Evolutionary conservation across 495 filamentous ascomycete genomes (phyloP).

Genomic region (Aspergillus olivimuriae): DNA sequence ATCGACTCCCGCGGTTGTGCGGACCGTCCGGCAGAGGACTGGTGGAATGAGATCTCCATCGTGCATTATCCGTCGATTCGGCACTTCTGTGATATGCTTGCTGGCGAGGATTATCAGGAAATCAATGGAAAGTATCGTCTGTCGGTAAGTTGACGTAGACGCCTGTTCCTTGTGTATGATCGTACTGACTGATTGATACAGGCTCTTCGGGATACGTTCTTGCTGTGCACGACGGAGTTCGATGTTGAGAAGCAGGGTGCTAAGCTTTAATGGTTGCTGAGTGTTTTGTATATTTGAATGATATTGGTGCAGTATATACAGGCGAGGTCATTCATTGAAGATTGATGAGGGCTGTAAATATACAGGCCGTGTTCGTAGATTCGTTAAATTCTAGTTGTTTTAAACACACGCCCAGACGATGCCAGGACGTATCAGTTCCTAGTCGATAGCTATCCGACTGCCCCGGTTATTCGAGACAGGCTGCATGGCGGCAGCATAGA

Average conservation of each 20-base stretch:
- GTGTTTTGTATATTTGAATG: too few species aligned
- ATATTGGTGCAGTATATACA: too few species aligned
- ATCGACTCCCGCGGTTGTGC: slow-evolving; percentile 20
- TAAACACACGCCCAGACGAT: too few species aligned
- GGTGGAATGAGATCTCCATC: slow-evolving; percentile 55
- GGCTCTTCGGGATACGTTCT: slow-evolving; percentile 55
- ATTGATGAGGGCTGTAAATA: too few species aligned
- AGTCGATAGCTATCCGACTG: too few species aligned
- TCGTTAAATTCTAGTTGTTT: too few species aligned
- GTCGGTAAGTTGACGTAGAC: slow-evolving; percentile 34
- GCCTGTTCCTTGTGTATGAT: too few species aligned
- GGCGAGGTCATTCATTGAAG: too few species aligned
- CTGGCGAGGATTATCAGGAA: slow-evolving; percentile 55
- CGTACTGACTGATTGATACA: slow-evolving; percentile 2
- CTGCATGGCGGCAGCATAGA: too few species aligned
- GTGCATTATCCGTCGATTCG: slow-evolving; percentile 60
- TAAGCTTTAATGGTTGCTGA: slow-evolving; percentile 17
- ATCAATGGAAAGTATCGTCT: slow-evolving; percentile 52
- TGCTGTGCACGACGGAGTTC: slow-evolving; percentile 56
- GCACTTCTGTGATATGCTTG: slow-evolving; percentile 63
- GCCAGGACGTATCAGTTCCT: too few species aligned
- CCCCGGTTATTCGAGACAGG: too few species aligned
- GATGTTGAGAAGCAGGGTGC: slow-evolving; percentile 27
- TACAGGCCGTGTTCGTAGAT: too few species aligned
- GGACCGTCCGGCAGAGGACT: slow-evolving; percentile 26